These are phyloP conservation scores for Pythium rishiriense DNA, from an alignment of 352 stramenopile species.

Conservation along the genomic window DNA sequence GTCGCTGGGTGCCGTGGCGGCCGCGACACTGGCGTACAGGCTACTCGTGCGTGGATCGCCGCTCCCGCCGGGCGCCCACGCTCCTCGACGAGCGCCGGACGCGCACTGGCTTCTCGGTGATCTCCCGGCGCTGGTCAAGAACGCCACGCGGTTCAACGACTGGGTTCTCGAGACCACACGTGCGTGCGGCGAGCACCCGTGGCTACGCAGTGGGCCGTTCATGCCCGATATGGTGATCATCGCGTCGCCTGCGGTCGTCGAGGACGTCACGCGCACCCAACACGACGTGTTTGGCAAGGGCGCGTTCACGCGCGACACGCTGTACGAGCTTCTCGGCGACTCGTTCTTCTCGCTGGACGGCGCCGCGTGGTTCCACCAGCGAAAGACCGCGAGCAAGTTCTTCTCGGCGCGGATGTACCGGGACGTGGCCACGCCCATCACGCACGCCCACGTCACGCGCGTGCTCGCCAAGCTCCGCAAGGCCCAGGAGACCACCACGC, in stretches of 20 bases:
- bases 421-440: neutral
- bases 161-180: slow-evolving; percentile 12
- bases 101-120: slow-evolving; percentile 15
- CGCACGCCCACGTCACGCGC: neutral
- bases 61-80: neutral
- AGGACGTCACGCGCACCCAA: slow-evolving; percentile 27
- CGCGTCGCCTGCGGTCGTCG: slow-evolving; percentile 17
- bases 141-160: slow-evolving; percentile 17
- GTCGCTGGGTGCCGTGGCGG: neutral
- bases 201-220: slow-evolving; percentile 13
- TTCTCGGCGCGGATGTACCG: slow-evolving; percentile 9
- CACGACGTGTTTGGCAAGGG: slow-evolving; percentile 20
- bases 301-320: slow-evolving; percentile 6
- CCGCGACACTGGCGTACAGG: slow-evolving; percentile 8
- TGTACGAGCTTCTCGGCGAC: slow-evolving; percentile 22
- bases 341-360: slow-evolving; percentile 27
- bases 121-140: slow-evolving; percentile 2
- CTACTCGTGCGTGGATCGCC: neutral
- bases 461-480: neutral
- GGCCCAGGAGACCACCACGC: neutral
- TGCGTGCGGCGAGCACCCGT: slow-evolving; percentile 13
- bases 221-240: slow-evolving; percentile 22
- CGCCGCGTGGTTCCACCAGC: slow-evolving; percentile 23
- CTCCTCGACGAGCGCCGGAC: neutral
- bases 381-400: slow-evolving; percentile 10